Percentiles rank a stretch among this genome's conserved stretches.
Conservation (phyloP, 2,329 filamentous ascomycete genomes). For the Sphaceloma murrayae region DNA sequence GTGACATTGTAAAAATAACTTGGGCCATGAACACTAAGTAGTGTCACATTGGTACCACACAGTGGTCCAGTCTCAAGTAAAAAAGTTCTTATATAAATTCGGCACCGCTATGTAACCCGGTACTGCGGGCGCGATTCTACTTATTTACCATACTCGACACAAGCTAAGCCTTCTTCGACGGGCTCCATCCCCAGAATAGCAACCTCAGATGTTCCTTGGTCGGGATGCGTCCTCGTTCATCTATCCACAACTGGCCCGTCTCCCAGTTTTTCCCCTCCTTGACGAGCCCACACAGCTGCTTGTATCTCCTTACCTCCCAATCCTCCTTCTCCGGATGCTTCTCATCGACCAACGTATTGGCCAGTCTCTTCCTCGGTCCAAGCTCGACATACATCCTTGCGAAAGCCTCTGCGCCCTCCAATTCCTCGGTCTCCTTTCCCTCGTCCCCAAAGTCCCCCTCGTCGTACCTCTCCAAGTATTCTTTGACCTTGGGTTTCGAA, state of each 20-base stretch:
- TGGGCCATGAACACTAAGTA: too few relatives aligned
- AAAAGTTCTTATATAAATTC: too few relatives aligned
- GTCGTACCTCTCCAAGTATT: conserved; percentile 12
- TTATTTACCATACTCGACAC: too few relatives aligned
- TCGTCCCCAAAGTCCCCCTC: neutral
- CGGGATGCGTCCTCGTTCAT: conserved; percentile 18
- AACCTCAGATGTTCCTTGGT: conserved; percentile 22
- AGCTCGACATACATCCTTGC: conserved; percentile 23
- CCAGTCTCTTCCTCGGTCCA: conserved; percentile 24
- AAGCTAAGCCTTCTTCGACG: conserved; percentile 23
- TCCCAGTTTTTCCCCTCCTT: conserved; percentile 22
- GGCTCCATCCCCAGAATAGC: conserved; percentile 28
- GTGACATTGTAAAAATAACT: too few relatives aligned
- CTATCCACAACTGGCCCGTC: conserved; percentile 22
- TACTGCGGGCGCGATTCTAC: too few relatives aligned
- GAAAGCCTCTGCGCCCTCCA: conserved; percentile 21
- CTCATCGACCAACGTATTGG: conserved; percentile 26
- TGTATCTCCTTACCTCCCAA: conserved; percentile 26
- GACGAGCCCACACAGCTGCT: conserved; percentile 22
- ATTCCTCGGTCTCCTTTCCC: conserved; percentile 10
- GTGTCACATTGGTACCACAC: too few relatives aligned
- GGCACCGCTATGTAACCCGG: too few relatives aligned
- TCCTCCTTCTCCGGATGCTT: conserved; percentile 23
- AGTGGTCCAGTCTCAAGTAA: too few relatives aligned
- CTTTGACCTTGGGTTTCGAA: conserved; percentile 22